Conservation (phyloP, 2,329 filamentous ascomycete genomes). For the Emmonsia crescens region DNA sequence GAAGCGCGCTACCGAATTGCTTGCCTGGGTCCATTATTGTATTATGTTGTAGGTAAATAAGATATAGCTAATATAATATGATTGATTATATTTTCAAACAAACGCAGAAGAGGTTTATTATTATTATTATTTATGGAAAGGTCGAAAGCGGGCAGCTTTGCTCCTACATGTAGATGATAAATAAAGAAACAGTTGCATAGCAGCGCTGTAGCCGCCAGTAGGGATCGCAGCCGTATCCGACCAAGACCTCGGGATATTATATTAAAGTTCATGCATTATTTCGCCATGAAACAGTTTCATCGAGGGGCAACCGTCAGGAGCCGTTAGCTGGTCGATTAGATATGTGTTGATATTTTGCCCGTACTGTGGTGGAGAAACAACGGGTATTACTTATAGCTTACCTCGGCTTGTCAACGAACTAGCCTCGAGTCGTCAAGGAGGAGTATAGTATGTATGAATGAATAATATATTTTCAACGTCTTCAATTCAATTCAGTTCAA, state of each 20-base stretch:
- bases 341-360: no score
- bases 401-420: background rate
- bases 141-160: background rate
- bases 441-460: background rate
- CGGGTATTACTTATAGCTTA: no score
- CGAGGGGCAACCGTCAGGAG: background rate
- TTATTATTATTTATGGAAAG: no score
- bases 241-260: background rate
- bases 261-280: background rate
- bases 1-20: slow-evolving; percentile 1
- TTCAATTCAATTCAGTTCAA: no score
- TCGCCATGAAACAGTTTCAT: background rate
- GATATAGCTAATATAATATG: background rate
- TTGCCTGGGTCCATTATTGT: background rate
- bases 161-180: no score
- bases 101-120: background rate
- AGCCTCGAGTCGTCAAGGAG: no score
- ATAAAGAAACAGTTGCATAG: background rate
- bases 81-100: background rate
- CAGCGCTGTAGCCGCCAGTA: background rate
- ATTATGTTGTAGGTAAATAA: background rate
- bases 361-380: no score
- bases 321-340: no score
- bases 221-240: background rate
- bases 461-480: no score